These are phyloP conservation scores for Citrullus mucosospermus DNA, from an alignment of 306 rosid genomes.

Conservation along the genomic window DNA sequence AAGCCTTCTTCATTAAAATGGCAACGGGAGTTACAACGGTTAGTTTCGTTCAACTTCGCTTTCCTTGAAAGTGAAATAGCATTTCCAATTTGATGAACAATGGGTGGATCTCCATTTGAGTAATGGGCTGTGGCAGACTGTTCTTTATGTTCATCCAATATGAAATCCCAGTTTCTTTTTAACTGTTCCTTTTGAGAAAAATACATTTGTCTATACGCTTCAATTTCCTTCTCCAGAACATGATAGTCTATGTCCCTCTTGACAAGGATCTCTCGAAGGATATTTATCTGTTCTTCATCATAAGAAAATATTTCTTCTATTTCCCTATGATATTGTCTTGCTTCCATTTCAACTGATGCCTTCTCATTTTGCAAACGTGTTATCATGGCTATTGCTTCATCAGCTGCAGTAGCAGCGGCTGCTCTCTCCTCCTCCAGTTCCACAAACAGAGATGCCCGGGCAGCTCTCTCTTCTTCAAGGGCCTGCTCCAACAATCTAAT, in stretches of 20 bases:
- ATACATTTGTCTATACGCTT: conserved; percentile 46
- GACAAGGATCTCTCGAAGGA: conserved; percentile 75
- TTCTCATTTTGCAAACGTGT: conserved; percentile 70
- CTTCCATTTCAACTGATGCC: conserved; percentile 61
- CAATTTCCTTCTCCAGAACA: conserved; percentile 59
- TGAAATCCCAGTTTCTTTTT: conserved; percentile 17
- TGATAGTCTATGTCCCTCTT: conserved; percentile 70
- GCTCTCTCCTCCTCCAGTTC: conserved; percentile 98
- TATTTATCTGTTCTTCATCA: conserved; percentile 78
- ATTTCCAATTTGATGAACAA: conserved; percentile 13
- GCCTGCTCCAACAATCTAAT: conserved; percentile 44
- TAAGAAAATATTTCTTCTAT: conserved; percentile 66
- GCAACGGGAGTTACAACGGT: conserved; percentile 12
- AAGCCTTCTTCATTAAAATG: conserved; percentile 10
- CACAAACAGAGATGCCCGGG: conserved; percentile 46
- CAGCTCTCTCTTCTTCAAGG: conserved; percentile 53
- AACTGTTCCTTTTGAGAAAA: conserved; percentile 22
- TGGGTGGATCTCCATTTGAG: conserved; percentile 16
- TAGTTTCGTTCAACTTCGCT: conserved; percentile 6
- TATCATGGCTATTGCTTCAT: conserved; percentile 96
- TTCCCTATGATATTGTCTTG: conserved; percentile 56
- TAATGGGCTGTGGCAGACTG: conserved; percentile 16
- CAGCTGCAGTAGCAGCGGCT: conserved; percentile 84
- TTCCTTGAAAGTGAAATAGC: conserved; percentile 6
- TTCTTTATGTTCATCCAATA: conserved; percentile 23